Evolutionary conservation across 2,329 filamentous ascomycete species (phyloP), one percentile per base, ranked within the genome.

Genomic region (Trichoderma sp.): DNA sequence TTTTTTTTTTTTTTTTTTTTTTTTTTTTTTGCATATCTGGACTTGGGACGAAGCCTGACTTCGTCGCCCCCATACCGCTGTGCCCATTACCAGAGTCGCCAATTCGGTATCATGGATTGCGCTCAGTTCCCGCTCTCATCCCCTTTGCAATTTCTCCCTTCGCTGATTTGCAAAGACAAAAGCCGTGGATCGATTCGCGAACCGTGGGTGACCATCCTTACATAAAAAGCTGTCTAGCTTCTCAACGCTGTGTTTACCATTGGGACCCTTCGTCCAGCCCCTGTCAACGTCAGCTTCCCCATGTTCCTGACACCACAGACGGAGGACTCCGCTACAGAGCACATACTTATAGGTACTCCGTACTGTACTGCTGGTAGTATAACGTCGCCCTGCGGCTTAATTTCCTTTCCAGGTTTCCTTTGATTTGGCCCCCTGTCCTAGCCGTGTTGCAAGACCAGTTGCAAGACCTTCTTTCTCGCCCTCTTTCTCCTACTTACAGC

Each of bases 271-370:
- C 39, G 48, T 39, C 27, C 22, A 42, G 25, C 60, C 25, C 60
- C 60, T 64, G 60, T 54, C 48, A 42, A 56, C 37, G 50, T 64
- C 60, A 64, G 50, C 48, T 64, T 45, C 60, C 60, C 34, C 60
- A 29, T 64, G 60, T 64, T 64, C 60, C 60, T 64, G 60, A 22
- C 34, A 22, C 45, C 19, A 13, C 45, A 34, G 45, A 19, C 48
- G 25, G 48, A 19, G 42, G 22, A 52, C 59, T 63, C 59, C 59
- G 45, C 60, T 39, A 29, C 34, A 25, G 19, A 39, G 48, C 35
- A 45, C 57, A 34, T 35, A 56, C 52, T n/a, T n/a, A n/a, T n/a
- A 42, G 29, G 29, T 29, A 29, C 29, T 29, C 29, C 42, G 9
- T 45, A 45, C 42, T 45, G 19, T 48, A 48, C n/a, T 56, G 37